Base-by-base conservation (phyloP, 768 basidiomycete species). In the Heimioporus sp. region DNA sequence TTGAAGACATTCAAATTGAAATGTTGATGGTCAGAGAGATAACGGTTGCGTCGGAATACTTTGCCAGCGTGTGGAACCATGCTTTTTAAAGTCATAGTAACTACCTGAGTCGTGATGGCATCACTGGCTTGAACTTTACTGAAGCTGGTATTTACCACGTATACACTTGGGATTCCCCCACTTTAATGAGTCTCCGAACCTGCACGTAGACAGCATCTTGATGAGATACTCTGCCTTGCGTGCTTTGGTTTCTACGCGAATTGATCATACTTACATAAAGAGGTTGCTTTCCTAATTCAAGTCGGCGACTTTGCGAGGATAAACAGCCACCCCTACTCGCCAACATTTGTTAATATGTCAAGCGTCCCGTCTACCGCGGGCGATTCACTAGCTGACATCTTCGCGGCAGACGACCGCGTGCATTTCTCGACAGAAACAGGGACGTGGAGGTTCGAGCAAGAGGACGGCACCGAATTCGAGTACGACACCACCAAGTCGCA, bases 381-480 rank as follows among this genome's bases (percentile, higher is more conserved):
- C 42, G 81, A 79, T 41, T 79, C 83, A 38, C 79, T 79, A 48
- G 73, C 76, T 47, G 79, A 79, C 58, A 71, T 73, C 21, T 95
- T 96, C 67, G 86, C 83, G 45, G 76, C 81, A 38, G 93, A 97
- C 72, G 87, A 87, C 52, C 83, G 81, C 54, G 81, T 94, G 12
- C 87, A 92, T 70, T 91, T 88, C 66, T 87, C 88, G 47, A 86
- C 80, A 62, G 76, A 77, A 38, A 74, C 83, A 5, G 80, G 80
- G 46, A 87, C 90, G 61, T 98, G 92, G 92, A 83, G 85, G 54
- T 84, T 87, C 64, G 96, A 99, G 67, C 83, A 92, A 62, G 89
- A 90, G 43, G 90, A 94, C 60, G 94, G 91, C 16, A 71, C 79
- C n/a, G 95, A 97, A 67, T 78, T 91, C 63, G 96, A 98, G 72